Conservation (phyloP, 768 basidiomycete species). For the Zangia roseola region DNA sequence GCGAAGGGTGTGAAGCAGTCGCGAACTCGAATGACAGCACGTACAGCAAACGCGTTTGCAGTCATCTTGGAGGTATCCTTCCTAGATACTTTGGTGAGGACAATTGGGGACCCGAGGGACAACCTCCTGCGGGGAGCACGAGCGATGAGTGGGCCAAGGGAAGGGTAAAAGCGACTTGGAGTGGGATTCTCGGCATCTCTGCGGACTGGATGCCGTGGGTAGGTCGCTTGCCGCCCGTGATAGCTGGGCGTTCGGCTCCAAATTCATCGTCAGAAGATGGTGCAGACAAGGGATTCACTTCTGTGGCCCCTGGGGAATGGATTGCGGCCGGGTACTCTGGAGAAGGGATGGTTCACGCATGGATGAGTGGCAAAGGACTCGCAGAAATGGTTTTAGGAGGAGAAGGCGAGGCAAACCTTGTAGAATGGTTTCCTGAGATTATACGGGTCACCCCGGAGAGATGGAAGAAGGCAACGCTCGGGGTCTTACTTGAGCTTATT, state of each 20-base stretch:
- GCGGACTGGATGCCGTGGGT: constrained; percentile 68
- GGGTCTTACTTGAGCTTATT: constrained; percentile 33
- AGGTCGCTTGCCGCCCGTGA: constrained; percentile 52
- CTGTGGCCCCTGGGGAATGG: constrained; percentile 60
- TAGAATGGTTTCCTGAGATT: constrained; percentile 50
- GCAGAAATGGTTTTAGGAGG: constrained; percentile 55
- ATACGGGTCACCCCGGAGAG: constrained; percentile 48
- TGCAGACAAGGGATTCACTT: not conserved
- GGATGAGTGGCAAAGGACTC: constrained; percentile 61
- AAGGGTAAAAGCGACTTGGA: constrained; percentile 57
- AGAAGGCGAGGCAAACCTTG: constrained; percentile 27
- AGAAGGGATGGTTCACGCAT: constrained; percentile 74
- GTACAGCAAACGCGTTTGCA: constrained; percentile 29
- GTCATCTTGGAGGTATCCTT: constrained; percentile 46
- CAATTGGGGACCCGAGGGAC: constrained; percentile 41
- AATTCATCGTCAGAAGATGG: not conserved
- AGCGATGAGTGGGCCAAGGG: constrained; percentile 37
- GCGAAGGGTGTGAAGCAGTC: constrained; percentile 33
- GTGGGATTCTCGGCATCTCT: constrained; percentile 63
- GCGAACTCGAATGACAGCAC: constrained; percentile 40
- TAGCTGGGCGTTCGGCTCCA: constrained; percentile 43
- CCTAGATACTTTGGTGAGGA: constrained; percentile 50
- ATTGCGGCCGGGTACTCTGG: constrained; percentile 69
- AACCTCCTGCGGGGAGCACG: constrained; percentile 11
- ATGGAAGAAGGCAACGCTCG: constrained; percentile 52